Percentiles rank a stretch among this genome's conserved stretches.
phyloP scores from a whole-genome alignment of 2,329 filamentous ascomycete species.

The Colletotrichum euphorbiae region DNA sequence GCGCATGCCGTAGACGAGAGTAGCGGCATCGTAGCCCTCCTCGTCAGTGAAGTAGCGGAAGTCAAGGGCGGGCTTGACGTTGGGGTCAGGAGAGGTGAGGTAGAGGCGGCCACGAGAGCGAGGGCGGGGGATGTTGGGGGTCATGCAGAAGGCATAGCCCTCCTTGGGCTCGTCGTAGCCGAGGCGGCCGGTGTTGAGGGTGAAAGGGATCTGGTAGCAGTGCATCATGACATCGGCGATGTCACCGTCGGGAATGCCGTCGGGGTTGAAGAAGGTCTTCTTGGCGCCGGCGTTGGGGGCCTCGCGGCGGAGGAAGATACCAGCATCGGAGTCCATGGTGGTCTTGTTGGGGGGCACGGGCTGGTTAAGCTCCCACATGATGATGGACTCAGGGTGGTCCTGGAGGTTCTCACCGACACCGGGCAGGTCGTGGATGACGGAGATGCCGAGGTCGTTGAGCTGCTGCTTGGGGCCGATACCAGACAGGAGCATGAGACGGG shows the following conservation, averaged over 20 bases:
- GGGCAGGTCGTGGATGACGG: slow-evolving; percentile 67
- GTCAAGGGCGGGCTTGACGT: slow-evolving; percentile 84
- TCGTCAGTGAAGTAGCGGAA: slow-evolving; percentile 92
- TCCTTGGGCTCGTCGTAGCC: slow-evolving; percentile 74
- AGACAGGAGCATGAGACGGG: slow-evolving; percentile 71
- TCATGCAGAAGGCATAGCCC: slow-evolving; percentile 92
- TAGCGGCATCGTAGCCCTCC: slow-evolving; percentile 86
- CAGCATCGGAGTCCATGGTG: slow-evolving; percentile 91
- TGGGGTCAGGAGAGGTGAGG: slow-evolving; percentile 80
- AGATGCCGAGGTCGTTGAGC: slow-evolving; percentile 64
- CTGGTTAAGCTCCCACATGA: slow-evolving; percentile 82
- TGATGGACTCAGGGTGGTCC: slow-evolving; percentile 69
- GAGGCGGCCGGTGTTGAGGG: slow-evolving; percentile 83
- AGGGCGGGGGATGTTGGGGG: slow-evolving; percentile 88
- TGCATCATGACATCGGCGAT: slow-evolving; percentile 95
- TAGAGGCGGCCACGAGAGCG: slow-evolving; percentile 82
- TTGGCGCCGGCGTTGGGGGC: slow-evolving; percentile 73
- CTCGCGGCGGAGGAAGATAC: slow-evolving; percentile 87
- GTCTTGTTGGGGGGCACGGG: slow-evolving; percentile 80
- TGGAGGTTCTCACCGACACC: slow-evolving; percentile 72
- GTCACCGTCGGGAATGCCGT: slow-evolving; percentile 72
- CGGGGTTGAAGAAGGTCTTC: slow-evolving; percentile 59
- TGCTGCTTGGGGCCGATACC: slow-evolving; percentile 67
- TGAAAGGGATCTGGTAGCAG: slow-evolving; percentile 96
- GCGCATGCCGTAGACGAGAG: slow-evolving; percentile 80